These are phyloP conservation scores for Boletus hoseneyae DNA, from an alignment of 1,284 basidiomycete species.

Conservation along the genomic window DNA sequence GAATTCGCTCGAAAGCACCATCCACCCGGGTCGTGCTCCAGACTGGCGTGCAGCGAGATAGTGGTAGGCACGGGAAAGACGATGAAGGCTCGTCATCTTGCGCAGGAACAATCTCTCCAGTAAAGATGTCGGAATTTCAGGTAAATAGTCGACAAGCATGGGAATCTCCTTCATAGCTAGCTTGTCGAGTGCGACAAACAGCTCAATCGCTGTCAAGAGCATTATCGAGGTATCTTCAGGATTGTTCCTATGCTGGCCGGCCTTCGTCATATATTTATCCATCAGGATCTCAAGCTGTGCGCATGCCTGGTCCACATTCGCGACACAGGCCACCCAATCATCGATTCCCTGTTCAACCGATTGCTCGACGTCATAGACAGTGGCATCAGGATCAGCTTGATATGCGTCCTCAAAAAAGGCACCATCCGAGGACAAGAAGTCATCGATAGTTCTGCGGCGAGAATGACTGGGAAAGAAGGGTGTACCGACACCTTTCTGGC, in stretches of 20 bases:
- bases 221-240: not conserved
- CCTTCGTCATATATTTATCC: not conserved
- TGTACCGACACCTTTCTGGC: not conserved
- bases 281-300: constrained; percentile 9
- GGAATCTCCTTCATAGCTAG: not conserved
- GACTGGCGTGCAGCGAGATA: too few relatives aligned
- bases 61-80: too few relatives aligned
- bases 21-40: too few relatives aligned
- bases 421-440: constrained; percentile 15
- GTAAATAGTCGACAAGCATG: too few relatives aligned
- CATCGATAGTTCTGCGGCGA: constrained; percentile 7
- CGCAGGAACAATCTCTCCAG: too few relatives aligned
- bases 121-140: too few relatives aligned
- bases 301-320: not conserved
- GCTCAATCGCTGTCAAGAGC: not conserved
- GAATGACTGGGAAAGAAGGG: constrained; percentile 11
- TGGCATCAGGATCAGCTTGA: constrained; percentile 12
- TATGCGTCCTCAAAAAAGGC: too few relatives aligned
- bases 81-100: too few relatives aligned
- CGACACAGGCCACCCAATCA: constrained; percentile 25
- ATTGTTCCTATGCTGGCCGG: not conserved
- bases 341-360: constrained; percentile 28
- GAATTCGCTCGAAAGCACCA: too few relatives aligned
- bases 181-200: constrained; percentile 14
- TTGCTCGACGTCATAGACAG: constrained; percentile 35